Evolutionary conservation across 2,329 filamentous ascomycete species (phyloP).

Genomic region (Chalaropsis ovoidea): DNA sequence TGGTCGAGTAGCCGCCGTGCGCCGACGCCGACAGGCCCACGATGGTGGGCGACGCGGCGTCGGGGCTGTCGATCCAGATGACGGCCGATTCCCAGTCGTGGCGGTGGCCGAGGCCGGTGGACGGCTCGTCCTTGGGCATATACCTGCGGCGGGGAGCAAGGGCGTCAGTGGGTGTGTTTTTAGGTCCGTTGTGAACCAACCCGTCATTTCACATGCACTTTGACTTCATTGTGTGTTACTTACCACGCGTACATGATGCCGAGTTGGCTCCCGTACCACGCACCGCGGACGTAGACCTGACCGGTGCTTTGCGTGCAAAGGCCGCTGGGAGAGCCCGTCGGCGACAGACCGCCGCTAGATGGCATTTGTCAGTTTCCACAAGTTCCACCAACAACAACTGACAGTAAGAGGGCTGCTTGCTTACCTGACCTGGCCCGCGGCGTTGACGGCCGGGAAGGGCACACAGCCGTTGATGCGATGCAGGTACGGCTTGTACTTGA

Average conservation of each 20-base stretch:
- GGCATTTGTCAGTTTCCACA: background rate
- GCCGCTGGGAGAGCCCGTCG: constrained; percentile 30
- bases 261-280: constrained; percentile 30
- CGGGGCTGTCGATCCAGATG: constrained; percentile 30
- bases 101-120: constrained; percentile 32
- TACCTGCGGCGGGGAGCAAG: constrained; percentile 28
- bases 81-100: constrained; percentile 37
- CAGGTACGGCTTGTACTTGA: constrained; percentile 34
- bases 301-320: constrained; percentile 33
- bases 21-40: constrained; percentile 34
- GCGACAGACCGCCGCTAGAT: constrained; percentile 32
- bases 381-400: too few species aligned
- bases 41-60: constrained; percentile 30
- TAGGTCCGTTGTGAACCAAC: too few species aligned
- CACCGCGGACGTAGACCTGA: constrained; percentile 35
- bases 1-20: constrained; percentile 33
- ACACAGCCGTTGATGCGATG: constrained; percentile 48
- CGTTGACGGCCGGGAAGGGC: constrained; percentile 52
- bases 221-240: background rate
- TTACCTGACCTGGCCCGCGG: constrained; percentile 47
- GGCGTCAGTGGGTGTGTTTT: background rate
- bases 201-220: background rate
- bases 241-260: constrained; percentile 37
- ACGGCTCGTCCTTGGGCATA: constrained; percentile 38
- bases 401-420: constrained; percentile 23